A percentile compares a stretch with the other conserved stretches of the same genome.
These are phyloP conservation scores for Podosphaera fusca DNA, from an alignment of 2,329 filamentous ascomycete genomes.

Conservation along the genomic window DNA sequence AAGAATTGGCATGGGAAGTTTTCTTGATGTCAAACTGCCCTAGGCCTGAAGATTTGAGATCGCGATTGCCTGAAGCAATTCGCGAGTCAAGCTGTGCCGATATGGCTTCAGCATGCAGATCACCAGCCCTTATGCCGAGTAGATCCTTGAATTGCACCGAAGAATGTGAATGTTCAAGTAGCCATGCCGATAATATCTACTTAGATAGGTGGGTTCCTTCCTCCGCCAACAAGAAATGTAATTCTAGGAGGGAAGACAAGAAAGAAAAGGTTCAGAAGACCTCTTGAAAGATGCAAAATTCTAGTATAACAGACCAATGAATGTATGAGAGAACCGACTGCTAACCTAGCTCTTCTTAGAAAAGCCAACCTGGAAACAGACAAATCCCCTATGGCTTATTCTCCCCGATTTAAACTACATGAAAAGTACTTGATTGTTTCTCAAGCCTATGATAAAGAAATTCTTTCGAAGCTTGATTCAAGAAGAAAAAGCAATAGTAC, in stretches of 20 bases:
- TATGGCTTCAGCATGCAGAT: slow-evolving; percentile 21
- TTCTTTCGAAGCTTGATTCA: slow-evolving; percentile 17
- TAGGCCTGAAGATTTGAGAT: slow-evolving; percentile 22
- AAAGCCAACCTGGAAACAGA: not conserved
- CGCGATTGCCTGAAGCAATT: slow-evolving; percentile 11
- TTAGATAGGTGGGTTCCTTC: slow-evolving; percentile 13
- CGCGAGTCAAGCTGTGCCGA: slow-evolving; percentile 17
- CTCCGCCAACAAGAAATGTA: not conserved
- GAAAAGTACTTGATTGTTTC: slow-evolving; percentile 16
- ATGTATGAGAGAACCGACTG: not conserved
- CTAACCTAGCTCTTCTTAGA: not conserved
- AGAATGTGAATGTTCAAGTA: slow-evolving; percentile 17
- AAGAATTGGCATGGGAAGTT: slow-evolving; percentile 22
- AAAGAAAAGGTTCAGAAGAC: not conserved
- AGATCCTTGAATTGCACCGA: slow-evolving; percentile 14
- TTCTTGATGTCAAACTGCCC: slow-evolving; percentile 25
- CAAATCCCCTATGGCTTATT: slow-evolving; percentile 6
- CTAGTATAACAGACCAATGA: not conserved
- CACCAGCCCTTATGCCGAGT: slow-evolving; percentile 17
- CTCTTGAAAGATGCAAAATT: not conserved
- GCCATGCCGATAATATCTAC: slow-evolving; percentile 12
- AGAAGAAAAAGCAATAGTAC: slow-evolving; percentile 14
- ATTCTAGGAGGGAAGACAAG: not conserved
- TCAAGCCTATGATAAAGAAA: slow-evolving; percentile 18
- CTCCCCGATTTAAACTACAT: slow-evolving; percentile 9